Base-by-base conservation (phyloP, 176 grass and related monocot genomes). In the Lolium rigidum region DNA sequence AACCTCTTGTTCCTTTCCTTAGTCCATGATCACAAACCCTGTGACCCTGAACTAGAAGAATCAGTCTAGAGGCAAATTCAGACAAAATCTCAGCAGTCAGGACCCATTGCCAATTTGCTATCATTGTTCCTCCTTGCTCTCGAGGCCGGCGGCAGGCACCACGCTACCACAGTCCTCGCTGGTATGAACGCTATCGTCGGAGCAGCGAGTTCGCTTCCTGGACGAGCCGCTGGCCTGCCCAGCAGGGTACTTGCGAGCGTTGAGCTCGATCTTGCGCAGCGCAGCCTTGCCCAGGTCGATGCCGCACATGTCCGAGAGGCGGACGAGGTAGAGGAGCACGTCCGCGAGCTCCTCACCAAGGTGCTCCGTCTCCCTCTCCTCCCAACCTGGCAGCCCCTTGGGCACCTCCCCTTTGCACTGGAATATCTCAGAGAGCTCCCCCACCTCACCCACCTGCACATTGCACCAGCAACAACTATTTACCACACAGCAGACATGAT, bases 401-500 rank as follows among this genome's bases (percentile, higher is more conserved):
- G 93, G 88, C 20, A 95, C 93, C 85, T 95, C 90, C 46, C 93
- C 93, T 74, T 88, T 95, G 90, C 93, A 92, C 84, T 95, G 93
- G 77, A 95, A 95, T 54, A 95, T 88, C 85, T 95, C 93, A 10
- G 93, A 95, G 25, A 95, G 86, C 74, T 95, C 93, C 73, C 93
- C 93, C 6, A 95, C 85, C 85, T 95, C 93, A 62, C 93, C 93
- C 4, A 95, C 93, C 93, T 95, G 69, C 51, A 83, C 35, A 70
- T 54, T 52, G 80, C 31, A 81, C 20, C 47, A 84, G 15, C 25
- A 76, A 20, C 3, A 69, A 56, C 6, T 6, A 35, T 9, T 56
- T 9, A 50, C 41, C 41, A 43, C 41, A 39, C 15, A 57, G 52
- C 21, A 16, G 62, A 28, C 59, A 7, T 47, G 64, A 21, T 38